These are phyloP conservation scores for Macadamia integrifolia DNA, from an alignment of 164 flowering plant genomes.

Conservation along the genomic window DNA sequence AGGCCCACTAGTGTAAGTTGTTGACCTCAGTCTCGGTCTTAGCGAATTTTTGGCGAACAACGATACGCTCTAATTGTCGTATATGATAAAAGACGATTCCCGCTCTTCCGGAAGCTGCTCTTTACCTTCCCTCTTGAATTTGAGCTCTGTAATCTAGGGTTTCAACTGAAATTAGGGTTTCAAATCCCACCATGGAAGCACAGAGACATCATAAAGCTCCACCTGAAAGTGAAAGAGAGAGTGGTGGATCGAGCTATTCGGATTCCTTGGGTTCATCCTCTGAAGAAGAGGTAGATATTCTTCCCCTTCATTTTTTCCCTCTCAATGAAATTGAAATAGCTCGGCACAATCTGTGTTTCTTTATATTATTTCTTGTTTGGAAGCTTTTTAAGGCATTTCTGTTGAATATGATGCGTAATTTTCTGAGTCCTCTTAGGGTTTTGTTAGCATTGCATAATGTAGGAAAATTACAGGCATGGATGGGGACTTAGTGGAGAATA, in stretches of 20 bases:
- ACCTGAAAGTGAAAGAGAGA: not conserved
- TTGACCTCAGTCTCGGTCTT: too few relatives aligned
- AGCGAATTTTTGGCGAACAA: too few relatives aligned
- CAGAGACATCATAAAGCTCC: not conserved
- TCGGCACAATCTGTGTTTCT: not conserved
- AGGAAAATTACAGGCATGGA: too few relatives aligned
- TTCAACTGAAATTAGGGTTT: not conserved
- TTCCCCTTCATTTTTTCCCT: not conserved
- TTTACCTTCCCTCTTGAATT: too few relatives aligned
- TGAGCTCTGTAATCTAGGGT: too few relatives aligned
- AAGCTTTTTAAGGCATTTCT: not conserved
- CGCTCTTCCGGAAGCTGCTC: too few relatives aligned
- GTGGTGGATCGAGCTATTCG: not conserved
- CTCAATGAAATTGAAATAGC: not conserved
- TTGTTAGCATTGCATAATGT: too few relatives aligned
- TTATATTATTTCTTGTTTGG: not conserved
- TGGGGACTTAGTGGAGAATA: too few relatives aligned
- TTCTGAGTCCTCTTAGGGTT: too few relatives aligned
- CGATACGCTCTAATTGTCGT: too few relatives aligned
- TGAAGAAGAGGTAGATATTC: not conserved
- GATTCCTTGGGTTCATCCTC: not conserved
- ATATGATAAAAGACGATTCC: too few relatives aligned
- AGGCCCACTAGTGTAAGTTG: too few relatives aligned
- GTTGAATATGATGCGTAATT: not conserved
- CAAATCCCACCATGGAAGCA: not conserved